Base-by-base conservation (phyloP, 345 rosid species). In the Gossypium stocksii region DNA sequence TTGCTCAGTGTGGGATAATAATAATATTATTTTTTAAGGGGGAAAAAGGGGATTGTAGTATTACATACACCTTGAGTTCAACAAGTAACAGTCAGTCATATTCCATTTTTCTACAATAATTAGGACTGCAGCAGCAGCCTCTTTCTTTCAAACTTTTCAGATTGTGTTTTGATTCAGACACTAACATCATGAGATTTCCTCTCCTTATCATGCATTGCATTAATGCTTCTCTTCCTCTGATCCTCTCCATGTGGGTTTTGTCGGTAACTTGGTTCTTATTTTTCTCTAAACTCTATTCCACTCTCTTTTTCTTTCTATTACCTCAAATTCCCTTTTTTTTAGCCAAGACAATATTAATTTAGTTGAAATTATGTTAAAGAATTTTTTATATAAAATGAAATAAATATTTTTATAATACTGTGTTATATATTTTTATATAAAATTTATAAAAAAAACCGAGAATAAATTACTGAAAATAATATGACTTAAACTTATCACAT, bases 111-210 rank as follows among this genome's bases (percentile, higher is more conserved):
- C 83, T 75, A 77, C 87, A 78, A 78, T 34, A 34, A 34, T 52
- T 80, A 85, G 74, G 88, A 77, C 83, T 65, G 76, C 58, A 34
- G 45, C 82, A 66, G 72, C 60, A 71, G n/a, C 79, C 58, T 74
- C 49, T 74, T 62, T 66, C 60, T 56, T 48, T 22, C 38, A 45
- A 62, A 81, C 76, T 86, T 85, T 64, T 83, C 82, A 76, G 86
- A 85, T 82, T 75, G 82, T 77, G 74, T 78, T 34, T 77, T 85
- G 90, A 86, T 79, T 54, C 75, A 75, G 90, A 86, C 84, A 81
- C 72, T 62, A 78, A 63, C 92, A 83, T 85, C 83, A 83, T 85
- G 83, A 82, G 80, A 80, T 83, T 71, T 70, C 79, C 74, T 79
- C 76, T 84, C 87, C 86, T 71, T 84, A 61, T 83, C 87, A 78